Evolutionary conservation across 441 rosid species (phyloP).

Genomic region (Mallotus repandus): DNA sequence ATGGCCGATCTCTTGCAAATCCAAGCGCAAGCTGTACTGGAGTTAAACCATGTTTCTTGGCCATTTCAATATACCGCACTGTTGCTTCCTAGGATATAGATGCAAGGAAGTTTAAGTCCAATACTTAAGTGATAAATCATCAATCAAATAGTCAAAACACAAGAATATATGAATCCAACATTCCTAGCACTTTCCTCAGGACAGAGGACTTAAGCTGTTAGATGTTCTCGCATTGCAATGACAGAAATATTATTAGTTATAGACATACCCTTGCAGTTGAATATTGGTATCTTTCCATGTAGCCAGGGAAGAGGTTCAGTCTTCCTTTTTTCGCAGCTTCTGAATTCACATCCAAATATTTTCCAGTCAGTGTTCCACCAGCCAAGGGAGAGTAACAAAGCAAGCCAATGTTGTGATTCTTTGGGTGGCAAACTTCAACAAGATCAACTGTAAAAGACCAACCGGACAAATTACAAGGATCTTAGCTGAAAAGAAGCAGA

Average conservation of each 20-base stretch:
- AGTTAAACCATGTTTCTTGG: constrained; percentile 67
- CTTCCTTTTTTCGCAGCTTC: constrained; percentile 76
- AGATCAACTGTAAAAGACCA: constrained; percentile 60
- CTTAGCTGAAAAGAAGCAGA: neutral
- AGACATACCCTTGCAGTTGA: constrained; percentile 65
- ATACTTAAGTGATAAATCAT: neutral
- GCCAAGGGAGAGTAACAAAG: constrained; percentile 86
- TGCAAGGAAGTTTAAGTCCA: neutral
- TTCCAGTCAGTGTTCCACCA: constrained; percentile 73
- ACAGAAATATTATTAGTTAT: neutral
- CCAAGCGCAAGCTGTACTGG: constrained; percentile 80
- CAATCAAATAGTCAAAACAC: neutral
- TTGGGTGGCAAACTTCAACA: constrained; percentile 91
- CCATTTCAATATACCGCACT: constrained; percentile 55
- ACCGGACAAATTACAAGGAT: constrained; percentile 1
- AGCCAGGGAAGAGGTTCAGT: constrained; percentile 77
- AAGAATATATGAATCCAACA: neutral
- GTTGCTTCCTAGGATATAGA: constrained; percentile 66
- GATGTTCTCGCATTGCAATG: neutral
- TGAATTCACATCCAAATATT: constrained; percentile 56
- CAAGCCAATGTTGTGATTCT: constrained; percentile 75
- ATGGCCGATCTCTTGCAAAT: constrained; percentile 73
- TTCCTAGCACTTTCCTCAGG: neutral
- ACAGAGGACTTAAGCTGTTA: neutral
- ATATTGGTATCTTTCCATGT: constrained; percentile 80